phyloP scores from a whole-genome alignment of 345 rosid species.

The Populus euphratica region DNA sequence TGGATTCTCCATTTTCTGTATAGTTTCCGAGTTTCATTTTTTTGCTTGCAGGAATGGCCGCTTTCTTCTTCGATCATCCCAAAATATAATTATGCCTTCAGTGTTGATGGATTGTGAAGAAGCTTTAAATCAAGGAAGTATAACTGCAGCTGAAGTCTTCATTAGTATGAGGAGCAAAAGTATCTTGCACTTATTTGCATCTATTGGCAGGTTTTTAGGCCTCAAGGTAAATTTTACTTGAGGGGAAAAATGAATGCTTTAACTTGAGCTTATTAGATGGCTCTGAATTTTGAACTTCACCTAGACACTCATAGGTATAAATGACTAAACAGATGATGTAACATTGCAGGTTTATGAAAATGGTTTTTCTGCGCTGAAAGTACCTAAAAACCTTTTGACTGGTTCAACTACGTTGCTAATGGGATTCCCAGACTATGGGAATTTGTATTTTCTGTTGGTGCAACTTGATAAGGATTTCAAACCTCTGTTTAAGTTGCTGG shows the following conservation, averaged over 20 bases:
- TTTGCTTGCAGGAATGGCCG: constrained; percentile 72
- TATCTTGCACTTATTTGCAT: constrained; percentile 75
- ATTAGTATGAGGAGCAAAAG: constrained; percentile 84
- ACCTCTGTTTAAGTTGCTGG: constrained; percentile 74
- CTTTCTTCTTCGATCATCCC: constrained; percentile 72
- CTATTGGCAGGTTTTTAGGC: constrained; percentile 88
- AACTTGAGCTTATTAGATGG: background rate
- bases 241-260: background rate
- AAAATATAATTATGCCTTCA: constrained; percentile 55
- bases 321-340: constrained; percentile 17
- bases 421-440: constrained; percentile 90
- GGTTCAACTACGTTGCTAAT: constrained; percentile 59
- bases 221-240: constrained; percentile 56
- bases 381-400: constrained; percentile 60
- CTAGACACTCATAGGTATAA: background rate
- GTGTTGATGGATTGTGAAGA: constrained; percentile 76
- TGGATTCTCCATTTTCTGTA: background rate
- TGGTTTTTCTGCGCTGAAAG: constrained; percentile 63
- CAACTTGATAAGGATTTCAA: constrained; percentile 92
- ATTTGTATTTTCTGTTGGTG: constrained; percentile 78
- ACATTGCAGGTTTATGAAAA: constrained; percentile 78
- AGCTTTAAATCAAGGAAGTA: constrained; percentile 84
- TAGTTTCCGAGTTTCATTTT: constrained; percentile 14
- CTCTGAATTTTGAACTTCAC: background rate
- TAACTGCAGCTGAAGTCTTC: constrained; percentile 74